These are phyloP conservation scores for Anisodus tanguticus DNA, from an alignment of 257 asterid genomes.

Conservation along the genomic window DNA sequence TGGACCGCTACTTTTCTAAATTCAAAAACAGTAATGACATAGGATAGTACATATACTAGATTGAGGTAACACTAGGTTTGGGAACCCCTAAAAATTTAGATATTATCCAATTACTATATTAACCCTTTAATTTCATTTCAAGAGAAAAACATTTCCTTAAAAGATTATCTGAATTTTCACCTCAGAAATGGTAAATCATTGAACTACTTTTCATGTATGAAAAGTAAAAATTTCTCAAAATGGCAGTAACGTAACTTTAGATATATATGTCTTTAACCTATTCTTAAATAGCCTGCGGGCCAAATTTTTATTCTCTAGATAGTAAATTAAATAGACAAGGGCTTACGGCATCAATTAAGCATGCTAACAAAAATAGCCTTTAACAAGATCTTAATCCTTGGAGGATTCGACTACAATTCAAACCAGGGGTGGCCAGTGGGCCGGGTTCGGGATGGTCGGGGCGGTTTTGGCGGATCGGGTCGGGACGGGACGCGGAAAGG, in stretches of 20 bases:
- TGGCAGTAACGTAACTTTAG: background rate
- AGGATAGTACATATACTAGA: background rate
- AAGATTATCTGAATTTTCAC: background rate
- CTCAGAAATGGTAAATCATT: background rate
- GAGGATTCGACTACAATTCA: background rate
- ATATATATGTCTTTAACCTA: background rate
- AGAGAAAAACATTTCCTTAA: no score
- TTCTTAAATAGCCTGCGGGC: background rate
- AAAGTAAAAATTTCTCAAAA: background rate
- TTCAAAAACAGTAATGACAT: background rate
- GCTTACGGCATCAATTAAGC: background rate
- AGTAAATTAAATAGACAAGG: background rate
- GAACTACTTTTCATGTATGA: background rate
- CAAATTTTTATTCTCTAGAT: background rate
- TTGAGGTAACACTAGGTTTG: constrained; percentile 6
- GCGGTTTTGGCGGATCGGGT: no score
- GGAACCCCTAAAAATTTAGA: background rate
- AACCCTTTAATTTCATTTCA: background rate
- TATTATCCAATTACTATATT: background rate
- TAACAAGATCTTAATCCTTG: background rate
- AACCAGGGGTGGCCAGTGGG: no score
- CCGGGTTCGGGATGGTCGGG: no score
- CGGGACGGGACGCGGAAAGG: no score
- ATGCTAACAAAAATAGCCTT: background rate
- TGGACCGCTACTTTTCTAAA: background rate